Evolutionary conservation across 1,284 basidiomycete species (phyloP), one percentile per base, ranked within the genome.

Genomic region (Coniferiporia sulphurascens): DNA sequence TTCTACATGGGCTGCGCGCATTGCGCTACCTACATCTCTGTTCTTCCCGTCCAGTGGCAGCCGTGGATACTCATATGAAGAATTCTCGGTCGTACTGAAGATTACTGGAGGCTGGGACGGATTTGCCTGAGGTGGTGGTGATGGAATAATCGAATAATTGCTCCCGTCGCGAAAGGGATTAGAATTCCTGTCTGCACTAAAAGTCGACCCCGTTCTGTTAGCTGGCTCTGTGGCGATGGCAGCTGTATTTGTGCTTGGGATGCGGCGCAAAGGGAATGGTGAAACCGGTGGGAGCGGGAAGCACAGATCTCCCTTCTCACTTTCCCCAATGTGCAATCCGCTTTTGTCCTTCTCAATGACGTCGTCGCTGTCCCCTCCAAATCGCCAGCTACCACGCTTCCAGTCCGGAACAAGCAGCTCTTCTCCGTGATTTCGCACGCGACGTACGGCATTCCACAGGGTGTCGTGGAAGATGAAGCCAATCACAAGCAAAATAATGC

Each of bases 371-470:
- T 59, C 61, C 22, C 45, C 21, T 5, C 38, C 58, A 21, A 56
- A 52, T 8, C 58, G n/a, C 61, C 61, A 62, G 49, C 61, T 62
- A 19, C 52, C 49, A 21, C 58, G 32, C 13, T 44, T 56, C 61
- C 61, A 62, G 44, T 62, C 61, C 13, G 61, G 61, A 10, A 62
- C 52, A 8, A 62, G 53, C 51, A 52, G 51, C n/a, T 59, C 61
- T 13, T 51, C 43, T 44, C 49, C 49, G 13, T 27, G 32, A 41
- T 45, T 44, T 13, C 55, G 35, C 22, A 51, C 46, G 6, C 48
- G 57, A 13, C 52, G 44, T 8, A 62, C 35, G 15, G 57, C 48
- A 10, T 48, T 46, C 21, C 59, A 19, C n/a, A 59, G 38, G 9
- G 32, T 17, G 43, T 62, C 61, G 38, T 58, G 56, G 58, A 62